These are phyloP conservation scores for Circinella umbellata DNA, from an alignment of 371 early-diverging fungal genomes.

Conservation along the genomic window DNA sequence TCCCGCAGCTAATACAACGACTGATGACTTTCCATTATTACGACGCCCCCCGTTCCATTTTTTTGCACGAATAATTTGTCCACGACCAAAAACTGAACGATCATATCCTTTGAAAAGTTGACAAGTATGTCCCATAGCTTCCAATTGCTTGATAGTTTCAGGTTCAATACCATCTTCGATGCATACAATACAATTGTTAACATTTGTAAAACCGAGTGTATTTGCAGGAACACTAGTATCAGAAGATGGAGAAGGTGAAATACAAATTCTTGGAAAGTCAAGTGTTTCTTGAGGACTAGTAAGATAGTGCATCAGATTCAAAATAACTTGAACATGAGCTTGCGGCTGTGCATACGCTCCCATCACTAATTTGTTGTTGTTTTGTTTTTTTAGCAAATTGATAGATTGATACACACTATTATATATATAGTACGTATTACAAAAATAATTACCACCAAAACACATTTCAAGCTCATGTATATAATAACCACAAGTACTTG, in stretches of 20 bases:
- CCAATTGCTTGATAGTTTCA: slow-evolving; percentile 45
- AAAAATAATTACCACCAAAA: slow-evolving; percentile 49
- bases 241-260: slow-evolving; percentile 42
- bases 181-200: slow-evolving; percentile 49
- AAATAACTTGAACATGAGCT: slow-evolving; percentile 81
- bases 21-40: too few species aligned
- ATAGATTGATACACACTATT: background rate
- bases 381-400: too few species aligned
- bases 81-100: slow-evolving; percentile 74
- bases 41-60: too few species aligned
- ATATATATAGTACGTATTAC: background rate
- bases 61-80: slow-evolving; percentile 67
- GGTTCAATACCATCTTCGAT: slow-evolving; percentile 67
- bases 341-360: slow-evolving; percentile 80
- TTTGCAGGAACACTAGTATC: background rate
- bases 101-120: slow-evolving; percentile 27
- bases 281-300: slow-evolving; percentile 71
- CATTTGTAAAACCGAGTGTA: slow-evolving; percentile 38
- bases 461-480: slow-evolving; percentile 51
- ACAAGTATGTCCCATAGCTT: slow-evolving; percentile 66
- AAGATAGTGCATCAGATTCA: slow-evolving; percentile 66
- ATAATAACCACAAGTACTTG: slow-evolving; percentile 7
- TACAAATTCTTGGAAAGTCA: slow-evolving; percentile 74
- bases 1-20: too few species aligned
- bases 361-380: slow-evolving; percentile 31